Evolutionary conservation across 1,139 yeast genomes (phyloP), one percentile per base, ranked within the genome.

Genomic region (Wickerhamiella infanticola): DNA sequence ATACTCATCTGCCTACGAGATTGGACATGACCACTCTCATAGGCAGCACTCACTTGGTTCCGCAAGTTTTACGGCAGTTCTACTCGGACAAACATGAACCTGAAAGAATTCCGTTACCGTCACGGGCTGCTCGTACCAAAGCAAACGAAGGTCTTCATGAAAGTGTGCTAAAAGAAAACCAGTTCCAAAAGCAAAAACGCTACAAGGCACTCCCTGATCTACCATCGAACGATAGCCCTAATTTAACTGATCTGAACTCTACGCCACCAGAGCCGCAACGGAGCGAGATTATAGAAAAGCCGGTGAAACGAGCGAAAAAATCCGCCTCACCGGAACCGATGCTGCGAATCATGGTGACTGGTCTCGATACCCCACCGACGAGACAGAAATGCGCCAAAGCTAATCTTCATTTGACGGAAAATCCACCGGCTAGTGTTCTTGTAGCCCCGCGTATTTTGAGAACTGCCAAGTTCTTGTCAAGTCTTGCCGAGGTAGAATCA

Each of bases 371-470:
- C 48, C 55, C 46, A 42, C 58, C 53, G 47, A 47, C 41, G 47
- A 49, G 49, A 18, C 43, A 47, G 33, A 45, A 48, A n/a, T 53
- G 62, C 38, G 39, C 49, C 24, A 50, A 50, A 24, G 45, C 64
- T 9, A 63, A 64, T 1, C 54, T 67, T 25, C 47, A 50, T 26
- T 44, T 60, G 11, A 60, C 58, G 7, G 58, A 58, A 24, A 58
- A 60, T n/a, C 60, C 43, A 8, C 52, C 54, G 1, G 51, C 63
- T 1, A 58, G 60, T 36, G 48, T 68, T 9, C 42, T 53, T 3
- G 61, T 88, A 18, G 90, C 96, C 0, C 95, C 96, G 1, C 76
- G 77, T 50, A 70, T 81, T 9, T 62, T 81, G 54, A 72, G 97
- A 52, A 90, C 97, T 0, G 94, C 82, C 49, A 90, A 90, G 62